Base-by-base conservation (phyloP, 768 basidiomycete genomes). In the Calocera viscosa region DNA sequence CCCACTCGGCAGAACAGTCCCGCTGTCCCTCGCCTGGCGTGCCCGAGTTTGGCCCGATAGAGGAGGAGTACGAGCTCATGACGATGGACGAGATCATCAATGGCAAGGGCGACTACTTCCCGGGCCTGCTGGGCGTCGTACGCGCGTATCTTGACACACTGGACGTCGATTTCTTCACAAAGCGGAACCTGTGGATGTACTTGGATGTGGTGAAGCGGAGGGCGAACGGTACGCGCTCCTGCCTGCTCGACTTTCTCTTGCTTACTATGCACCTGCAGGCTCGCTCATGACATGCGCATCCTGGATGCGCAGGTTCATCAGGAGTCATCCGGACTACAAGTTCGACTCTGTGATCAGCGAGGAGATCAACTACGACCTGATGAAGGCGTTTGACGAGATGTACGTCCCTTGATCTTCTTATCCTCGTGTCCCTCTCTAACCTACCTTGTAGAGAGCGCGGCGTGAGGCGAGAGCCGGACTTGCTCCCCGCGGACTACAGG, bases 221-320 rank as follows among this genome's bases (percentile, higher is more conserved):
- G 49, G 87, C 96, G 12, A 83, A 89, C 72, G 95, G 95, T 90
- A 63, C 69, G 84, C 75, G n/a, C 28, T 1, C 24, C 30, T 17
- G 0, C 5, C 10, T 30, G 30, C 14, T 28, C 8, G 33, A 60
- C 26, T 39, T 68, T 67, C 17, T 65, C 41, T 33, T 63, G 65
- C 38, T 16, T 67, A 14, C 64, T 30, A 53, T 63, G 64, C 64
- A 64, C 63, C 26, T 11, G 16, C 67, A 93, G 93, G 92, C 24
- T 81, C 86, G 5, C 79, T 97, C 28, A 75, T 84, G 74, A 97
- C 96, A 0, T 84, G 91, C 7, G 96, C 96, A 12, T 85, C 86
- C 2, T 99, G 93, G 93, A 94, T 96, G 67, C 84, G 96, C 38
- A 82, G 89, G 60, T 98, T 97, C 77, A 89, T 99, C 47, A 85